Base-by-base conservation (phyloP, 2,329 filamentous ascomycete species). In the Phaeoacremonium minimum region DNA sequence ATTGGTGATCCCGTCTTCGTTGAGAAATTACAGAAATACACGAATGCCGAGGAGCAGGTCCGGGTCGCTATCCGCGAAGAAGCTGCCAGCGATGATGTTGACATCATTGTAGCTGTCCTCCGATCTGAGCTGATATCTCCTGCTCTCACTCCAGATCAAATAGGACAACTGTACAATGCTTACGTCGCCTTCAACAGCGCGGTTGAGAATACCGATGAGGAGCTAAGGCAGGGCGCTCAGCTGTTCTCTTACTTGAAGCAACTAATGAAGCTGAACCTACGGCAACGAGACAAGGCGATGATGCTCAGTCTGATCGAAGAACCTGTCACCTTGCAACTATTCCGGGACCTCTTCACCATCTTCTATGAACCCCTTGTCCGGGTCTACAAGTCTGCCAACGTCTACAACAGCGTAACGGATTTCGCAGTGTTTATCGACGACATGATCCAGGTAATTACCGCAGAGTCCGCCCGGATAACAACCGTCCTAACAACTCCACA, bases 351-450 rank as follows among this genome's bases (percentile, higher is more conserved):
- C 16, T 97, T 98, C 60, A 95, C 89, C 20, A 97, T 98, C 56
- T 98, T 98, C 67, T 98, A 98, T 63, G 93, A 98, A 57, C 93
- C 93, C 0, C 80, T 98, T 15, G 88, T 98, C 13, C 79, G 93
- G 32, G 93, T 98, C 0, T 98, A 98, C 73, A 98, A 97, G 65
- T 95, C 90, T 15, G 93, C 93, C 46, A 98, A 97, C 51, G 91
- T 98, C 17, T 97, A 97, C 71, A 93, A 82, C 68, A 94, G 87
- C 55, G 91, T 98, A 42, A 97, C 91, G 1, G 93, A 98, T 60
- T 97, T 98, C 65, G 86, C 91, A 1, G 73, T 81, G 28, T 98
- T 98, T 51, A 80, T 93, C 36, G 89, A 96, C 53, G 93, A 98
- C 58, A 86, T 90, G 57, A 95, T 97, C 49, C 75, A 80, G 53